phyloP scores from a whole-genome alignment of 2,329 filamentous ascomycete species.

The Neobulgaria alba region DNA sequence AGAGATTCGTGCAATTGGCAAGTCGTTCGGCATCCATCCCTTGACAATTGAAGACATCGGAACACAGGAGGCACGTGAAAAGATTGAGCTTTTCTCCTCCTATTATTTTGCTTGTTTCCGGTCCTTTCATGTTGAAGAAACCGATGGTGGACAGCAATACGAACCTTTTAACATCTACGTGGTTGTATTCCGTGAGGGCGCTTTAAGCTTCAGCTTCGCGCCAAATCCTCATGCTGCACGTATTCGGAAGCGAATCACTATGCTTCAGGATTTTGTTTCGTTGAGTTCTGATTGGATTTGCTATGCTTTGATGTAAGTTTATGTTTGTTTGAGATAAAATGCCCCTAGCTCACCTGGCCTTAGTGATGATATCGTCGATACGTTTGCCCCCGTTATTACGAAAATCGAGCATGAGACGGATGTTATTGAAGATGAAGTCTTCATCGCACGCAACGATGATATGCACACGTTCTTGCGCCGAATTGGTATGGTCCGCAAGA shows the following conservation, averaged over 20 bases:
- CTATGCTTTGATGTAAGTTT: conserved; percentile 83
- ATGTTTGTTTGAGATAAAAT: not conserved
- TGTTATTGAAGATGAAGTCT: conserved; percentile 89
- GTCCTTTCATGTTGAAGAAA: conserved; percentile 74
- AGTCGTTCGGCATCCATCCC: conserved; percentile 91
- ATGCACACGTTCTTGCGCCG: conserved; percentile 78
- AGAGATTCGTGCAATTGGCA: conserved; percentile 80
- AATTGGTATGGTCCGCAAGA: conserved; percentile 87
- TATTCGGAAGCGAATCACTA: conserved; percentile 84
- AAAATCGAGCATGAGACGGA: conserved; percentile 85
- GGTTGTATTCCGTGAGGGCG: conserved; percentile 90
- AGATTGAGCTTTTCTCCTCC: conserved; percentile 93
- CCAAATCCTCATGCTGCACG: conserved; percentile 81
- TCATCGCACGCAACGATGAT: conserved; percentile 83
- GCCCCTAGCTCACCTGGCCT: not conserved
- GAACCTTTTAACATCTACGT: conserved; percentile 96
- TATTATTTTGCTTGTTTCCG: conserved; percentile 99
- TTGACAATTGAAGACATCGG: conserved; percentile 94
- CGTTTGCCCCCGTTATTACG: conserved; percentile 81
- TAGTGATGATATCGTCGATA: conserved; percentile 94
- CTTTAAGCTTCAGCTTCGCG: conserved; percentile 88
- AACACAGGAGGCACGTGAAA: conserved; percentile 91
- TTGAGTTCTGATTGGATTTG: conserved; percentile 98
- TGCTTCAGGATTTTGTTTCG: conserved; percentile 88
- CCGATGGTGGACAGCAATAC: conserved; percentile 73